These are phyloP conservation scores for Candida gigantensis DNA, from an alignment of 1,139 yeast species.

Conservation along the genomic window DNA sequence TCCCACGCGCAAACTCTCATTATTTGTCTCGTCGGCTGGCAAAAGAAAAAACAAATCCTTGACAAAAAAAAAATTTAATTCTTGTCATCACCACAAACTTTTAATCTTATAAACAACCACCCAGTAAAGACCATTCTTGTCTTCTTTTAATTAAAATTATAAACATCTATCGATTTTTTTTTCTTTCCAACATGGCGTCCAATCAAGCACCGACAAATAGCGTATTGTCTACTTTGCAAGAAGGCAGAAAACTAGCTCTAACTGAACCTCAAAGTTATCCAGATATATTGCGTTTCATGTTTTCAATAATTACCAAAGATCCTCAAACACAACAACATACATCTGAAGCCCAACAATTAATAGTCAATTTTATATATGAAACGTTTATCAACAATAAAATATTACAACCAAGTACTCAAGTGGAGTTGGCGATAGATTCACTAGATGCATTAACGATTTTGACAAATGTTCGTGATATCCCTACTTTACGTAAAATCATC, in stretches of 20 bases:
- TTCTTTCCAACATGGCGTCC: neutral
- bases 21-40: too few species aligned
- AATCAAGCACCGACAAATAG: neutral
- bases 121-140: too few species aligned
- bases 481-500: conserved; percentile 32
- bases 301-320: neutral
- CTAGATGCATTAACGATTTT: conserved; percentile 35
- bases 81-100: too few species aligned
- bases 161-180: too few species aligned
- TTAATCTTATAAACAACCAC: too few species aligned
- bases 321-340: conserved; percentile 3
- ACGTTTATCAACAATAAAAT: conserved; percentile 35
- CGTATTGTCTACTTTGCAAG: neutral
- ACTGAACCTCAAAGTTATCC: neutral
- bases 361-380: conserved; percentile 38
- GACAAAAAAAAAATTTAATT: too few species aligned
- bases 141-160: too few species aligned
- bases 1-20: too few species aligned
- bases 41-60: too few species aligned
- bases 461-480: conserved; percentile 24
- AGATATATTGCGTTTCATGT: neutral
- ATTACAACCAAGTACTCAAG: conserved; percentile 32
- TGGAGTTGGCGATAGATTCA: conserved; percentile 45
- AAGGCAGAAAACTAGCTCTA: neutral
- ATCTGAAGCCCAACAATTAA: conserved; percentile 1